phyloP scores from a whole-genome alignment of 495 filamentous ascomycete genomes.

The Xylaria venustula region DNA sequence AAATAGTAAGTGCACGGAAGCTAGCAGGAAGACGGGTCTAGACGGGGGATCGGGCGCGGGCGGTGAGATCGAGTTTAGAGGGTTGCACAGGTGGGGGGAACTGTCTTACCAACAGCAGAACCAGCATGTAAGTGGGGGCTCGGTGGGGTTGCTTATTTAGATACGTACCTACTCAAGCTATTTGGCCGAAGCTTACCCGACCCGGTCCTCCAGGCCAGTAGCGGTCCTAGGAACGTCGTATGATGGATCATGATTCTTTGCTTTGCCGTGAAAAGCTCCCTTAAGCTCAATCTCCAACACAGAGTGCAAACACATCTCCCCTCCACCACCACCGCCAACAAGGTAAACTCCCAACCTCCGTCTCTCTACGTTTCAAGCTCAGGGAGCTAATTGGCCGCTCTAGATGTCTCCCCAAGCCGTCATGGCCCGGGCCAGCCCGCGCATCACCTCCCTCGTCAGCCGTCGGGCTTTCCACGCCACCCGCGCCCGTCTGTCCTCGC shows the following conservation, averaged over 20 bases:
- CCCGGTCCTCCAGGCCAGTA: neutral
- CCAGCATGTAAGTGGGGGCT: too few species aligned
- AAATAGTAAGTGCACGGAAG: constrained; percentile 25
- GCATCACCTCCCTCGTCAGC: constrained; percentile 64
- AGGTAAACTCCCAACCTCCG: constrained; percentile 10
- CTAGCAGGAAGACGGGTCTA: neutral
- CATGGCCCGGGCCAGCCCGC: constrained; percentile 55
- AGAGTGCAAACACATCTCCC: constrained; percentile 17
- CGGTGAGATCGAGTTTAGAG: constrained; percentile 4
- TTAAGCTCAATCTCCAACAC: constrained; percentile 10
- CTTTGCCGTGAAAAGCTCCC: neutral
- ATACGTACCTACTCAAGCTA: too few species aligned
- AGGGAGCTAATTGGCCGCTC: constrained; percentile 26
- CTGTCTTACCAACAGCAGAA: too few species aligned
- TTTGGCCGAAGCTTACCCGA: constrained; percentile 9
- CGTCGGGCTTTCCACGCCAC: constrained; percentile 94
- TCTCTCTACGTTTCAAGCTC: neutral
- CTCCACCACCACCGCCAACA: constrained; percentile 9
- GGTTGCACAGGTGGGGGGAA: neutral
- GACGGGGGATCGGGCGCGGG: neutral
- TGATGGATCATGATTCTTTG: constrained; percentile 6
- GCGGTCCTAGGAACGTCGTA: neutral
- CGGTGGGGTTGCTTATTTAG: too few species aligned
- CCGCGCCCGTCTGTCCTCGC: constrained; percentile 78
- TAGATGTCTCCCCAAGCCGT: constrained; percentile 87